phyloP scores from a whole-genome alignment of 495 filamentous ascomycete genomes.

The Penicillium paxilli region DNA sequence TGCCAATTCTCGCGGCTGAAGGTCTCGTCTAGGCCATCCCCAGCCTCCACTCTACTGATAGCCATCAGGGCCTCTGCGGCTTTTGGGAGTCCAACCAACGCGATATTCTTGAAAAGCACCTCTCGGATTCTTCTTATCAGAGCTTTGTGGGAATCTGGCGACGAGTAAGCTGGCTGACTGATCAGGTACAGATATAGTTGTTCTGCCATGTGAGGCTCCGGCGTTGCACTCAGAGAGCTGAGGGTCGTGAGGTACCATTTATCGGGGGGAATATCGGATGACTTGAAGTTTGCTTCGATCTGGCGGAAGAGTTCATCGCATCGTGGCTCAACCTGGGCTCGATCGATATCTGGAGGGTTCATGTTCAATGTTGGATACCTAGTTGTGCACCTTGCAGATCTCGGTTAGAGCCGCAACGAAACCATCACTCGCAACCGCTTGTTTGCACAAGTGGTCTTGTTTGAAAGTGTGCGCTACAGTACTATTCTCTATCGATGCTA shows the following conservation, averaged over 20 bases:
- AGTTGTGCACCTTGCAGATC: neutral
- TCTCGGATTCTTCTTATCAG: slow-evolving; percentile 44
- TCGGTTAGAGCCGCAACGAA: neutral
- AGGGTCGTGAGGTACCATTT: slow-evolving; percentile 22
- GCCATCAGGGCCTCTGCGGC: slow-evolving; percentile 37
- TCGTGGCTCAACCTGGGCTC: neutral
- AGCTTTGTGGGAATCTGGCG: slow-evolving; percentile 26
- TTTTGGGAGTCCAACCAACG: slow-evolving; percentile 42
- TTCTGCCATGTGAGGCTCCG: slow-evolving; percentile 33
- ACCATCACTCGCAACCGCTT: neutral
- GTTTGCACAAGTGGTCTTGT: neutral
- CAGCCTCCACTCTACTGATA: slow-evolving; percentile 34
- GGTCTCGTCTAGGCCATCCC: slow-evolving; percentile 38
- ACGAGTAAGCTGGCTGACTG: slow-evolving; percentile 29
- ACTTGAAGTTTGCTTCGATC: slow-evolving; percentile 14
- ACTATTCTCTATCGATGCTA: too few relatives aligned
- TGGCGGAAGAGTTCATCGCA: slow-evolving; percentile 11
- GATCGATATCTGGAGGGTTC: slow-evolving; percentile 1
- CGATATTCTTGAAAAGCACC: slow-evolving; percentile 39
- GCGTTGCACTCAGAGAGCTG: slow-evolving; percentile 30
- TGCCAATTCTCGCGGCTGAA: slow-evolving; percentile 29
- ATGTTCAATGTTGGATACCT: neutral
- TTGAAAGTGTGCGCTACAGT: too few relatives aligned
- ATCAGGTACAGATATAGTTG: slow-evolving; percentile 45
- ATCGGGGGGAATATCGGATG: slow-evolving; percentile 9